These are phyloP conservation scores for Pseudocercospora ulei DNA, from an alignment of 2,329 filamentous ascomycete species.

Conservation along the genomic window DNA sequence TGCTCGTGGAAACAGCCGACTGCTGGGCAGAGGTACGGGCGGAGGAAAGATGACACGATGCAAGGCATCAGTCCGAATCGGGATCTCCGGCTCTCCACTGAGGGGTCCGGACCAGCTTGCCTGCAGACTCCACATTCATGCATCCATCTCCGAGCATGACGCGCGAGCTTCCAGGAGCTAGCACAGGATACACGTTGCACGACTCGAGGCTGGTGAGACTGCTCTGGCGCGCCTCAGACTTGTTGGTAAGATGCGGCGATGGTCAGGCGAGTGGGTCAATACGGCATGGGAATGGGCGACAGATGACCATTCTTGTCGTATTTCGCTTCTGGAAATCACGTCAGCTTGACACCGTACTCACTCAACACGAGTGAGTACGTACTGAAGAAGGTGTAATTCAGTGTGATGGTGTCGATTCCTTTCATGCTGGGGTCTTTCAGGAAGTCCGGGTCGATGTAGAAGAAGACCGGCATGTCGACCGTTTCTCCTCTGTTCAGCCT, in stretches of 20 bases:
- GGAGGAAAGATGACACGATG: no score
- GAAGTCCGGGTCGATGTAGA: slow-evolving; percentile 95
- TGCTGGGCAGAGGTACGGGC: no score
- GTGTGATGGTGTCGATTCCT: slow-evolving; percentile 84
- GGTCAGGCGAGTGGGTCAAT: slow-evolving; percentile 1
- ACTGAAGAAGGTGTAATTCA: slow-evolving; percentile 99
- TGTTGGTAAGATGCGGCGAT: no score
- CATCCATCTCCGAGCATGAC: not conserved
- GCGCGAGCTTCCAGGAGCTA: no score
- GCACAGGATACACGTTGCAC: no score
- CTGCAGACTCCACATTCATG: slow-evolving; percentile 1
- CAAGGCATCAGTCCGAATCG: no score
- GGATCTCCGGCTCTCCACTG: slow-evolving; percentile 7
- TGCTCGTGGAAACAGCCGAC: no score
- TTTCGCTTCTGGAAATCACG: slow-evolving; percentile 54
- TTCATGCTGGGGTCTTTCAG: slow-evolving; percentile 86
- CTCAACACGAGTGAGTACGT: slow-evolving; percentile 37
- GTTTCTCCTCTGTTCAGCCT: slow-evolving; percentile 88
- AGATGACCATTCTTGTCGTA: slow-evolving; percentile 73
- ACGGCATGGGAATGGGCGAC: slow-evolving; percentile 44
- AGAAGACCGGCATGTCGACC: slow-evolving; percentile 99
- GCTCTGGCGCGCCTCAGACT: no score
- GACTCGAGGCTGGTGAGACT: no score
- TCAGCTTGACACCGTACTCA: slow-evolving; percentile 19
- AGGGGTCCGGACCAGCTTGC: slow-evolving; percentile 7